A percentile compares a stretch with the other conserved stretches of the same genome.
Evolutionary conservation across 1,284 basidiomycete species (phyloP).

Genomic region (Cystobasidiaceae sp.): DNA sequence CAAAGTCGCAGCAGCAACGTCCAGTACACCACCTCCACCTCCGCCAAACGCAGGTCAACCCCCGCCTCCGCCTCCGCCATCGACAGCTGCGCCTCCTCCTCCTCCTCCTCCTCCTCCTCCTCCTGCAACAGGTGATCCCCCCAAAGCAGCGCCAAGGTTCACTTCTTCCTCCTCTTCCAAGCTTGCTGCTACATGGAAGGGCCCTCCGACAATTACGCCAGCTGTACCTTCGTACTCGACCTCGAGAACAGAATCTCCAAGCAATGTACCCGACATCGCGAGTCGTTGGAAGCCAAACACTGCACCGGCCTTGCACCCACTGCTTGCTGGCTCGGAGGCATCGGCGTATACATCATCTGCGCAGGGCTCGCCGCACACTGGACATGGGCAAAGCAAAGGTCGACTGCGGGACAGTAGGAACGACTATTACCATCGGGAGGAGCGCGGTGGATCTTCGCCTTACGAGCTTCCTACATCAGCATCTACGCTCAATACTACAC

Average conservation of each 20-base stretch:
- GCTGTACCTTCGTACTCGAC: not conserved
- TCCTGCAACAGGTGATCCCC: not conserved
- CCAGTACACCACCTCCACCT: not conserved
- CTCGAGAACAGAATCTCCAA: not conserved
- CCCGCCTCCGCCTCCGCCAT: slow-evolving; percentile 14
- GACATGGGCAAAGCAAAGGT: too few relatives aligned
- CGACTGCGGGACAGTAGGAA: not conserved
- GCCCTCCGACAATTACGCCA: not conserved
- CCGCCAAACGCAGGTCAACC: not conserved
- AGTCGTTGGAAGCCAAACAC: too few relatives aligned
- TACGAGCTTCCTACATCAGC: slow-evolving; percentile 16
- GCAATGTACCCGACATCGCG: not conserved
- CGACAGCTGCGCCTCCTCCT: not conserved
- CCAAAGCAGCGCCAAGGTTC: slow-evolving; percentile 5
- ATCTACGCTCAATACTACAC: slow-evolving; percentile 6
- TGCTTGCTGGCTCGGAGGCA: too few relatives aligned
- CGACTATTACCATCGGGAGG: not conserved
- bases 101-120: not conserved
- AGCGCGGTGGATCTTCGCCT: not conserved
- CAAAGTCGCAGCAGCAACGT: slow-evolving; percentile 10
- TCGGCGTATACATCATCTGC: too few relatives aligned
- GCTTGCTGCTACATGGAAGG: slow-evolving; percentile 12
- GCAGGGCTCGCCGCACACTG: too few relatives aligned
- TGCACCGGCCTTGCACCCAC: too few relatives aligned
- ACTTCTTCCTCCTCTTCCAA: slow-evolving; percentile 4